These are phyloP conservation scores for Scheffersomyces coipomensis DNA, from an alignment of 805 yeast genomes.

Conservation along the genomic window DNA sequence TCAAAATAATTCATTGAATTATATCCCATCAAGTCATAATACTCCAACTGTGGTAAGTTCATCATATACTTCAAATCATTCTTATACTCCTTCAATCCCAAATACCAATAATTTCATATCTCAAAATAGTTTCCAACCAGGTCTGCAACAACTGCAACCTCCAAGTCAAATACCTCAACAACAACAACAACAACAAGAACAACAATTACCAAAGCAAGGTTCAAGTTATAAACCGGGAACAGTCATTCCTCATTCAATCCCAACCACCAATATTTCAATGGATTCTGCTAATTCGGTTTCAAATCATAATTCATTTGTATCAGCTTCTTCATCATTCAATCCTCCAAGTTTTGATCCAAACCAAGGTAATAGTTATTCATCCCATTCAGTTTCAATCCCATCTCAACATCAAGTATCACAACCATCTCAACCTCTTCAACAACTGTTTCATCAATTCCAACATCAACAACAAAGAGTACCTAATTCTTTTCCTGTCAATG, in stretches of 20 bases:
- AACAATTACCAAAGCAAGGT: constrained; percentile 2
- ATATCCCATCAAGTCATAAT: constrained; percentile 42
- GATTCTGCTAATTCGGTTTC: constrained; percentile 37
- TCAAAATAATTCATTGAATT: constrained; percentile 17
- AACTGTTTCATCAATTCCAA: constrained; percentile 14
- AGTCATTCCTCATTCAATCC: constrained; percentile 36
- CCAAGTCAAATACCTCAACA: too few relatives aligned
- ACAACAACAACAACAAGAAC: constrained; percentile 8
- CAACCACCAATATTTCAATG: constrained; percentile 55
- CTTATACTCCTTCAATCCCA: constrained; percentile 27
- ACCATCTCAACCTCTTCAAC: constrained; percentile 7
- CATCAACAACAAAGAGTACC: constrained; percentile 11
- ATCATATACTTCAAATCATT: constrained; percentile 41
- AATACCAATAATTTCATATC: constrained; percentile 9
- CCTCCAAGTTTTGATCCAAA: constrained; percentile 2
- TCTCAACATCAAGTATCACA: constrained; percentile 5
- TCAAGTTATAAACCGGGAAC: constrained; percentile 10
- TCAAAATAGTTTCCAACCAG: too few relatives aligned
- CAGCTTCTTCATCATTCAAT: constrained; percentile 8
- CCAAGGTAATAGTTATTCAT: not conserved
- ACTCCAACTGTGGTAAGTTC: constrained; percentile 42
- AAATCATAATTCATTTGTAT: constrained; percentile 5
- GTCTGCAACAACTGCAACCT: too few relatives aligned
- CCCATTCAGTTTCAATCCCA: constrained; percentile 4
- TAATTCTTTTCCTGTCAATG: constrained; percentile 7